Evolutionary conservation across 2,329 filamentous ascomycete genomes (phyloP).

Genomic region (Ophiostoma pallidulum): DNA sequence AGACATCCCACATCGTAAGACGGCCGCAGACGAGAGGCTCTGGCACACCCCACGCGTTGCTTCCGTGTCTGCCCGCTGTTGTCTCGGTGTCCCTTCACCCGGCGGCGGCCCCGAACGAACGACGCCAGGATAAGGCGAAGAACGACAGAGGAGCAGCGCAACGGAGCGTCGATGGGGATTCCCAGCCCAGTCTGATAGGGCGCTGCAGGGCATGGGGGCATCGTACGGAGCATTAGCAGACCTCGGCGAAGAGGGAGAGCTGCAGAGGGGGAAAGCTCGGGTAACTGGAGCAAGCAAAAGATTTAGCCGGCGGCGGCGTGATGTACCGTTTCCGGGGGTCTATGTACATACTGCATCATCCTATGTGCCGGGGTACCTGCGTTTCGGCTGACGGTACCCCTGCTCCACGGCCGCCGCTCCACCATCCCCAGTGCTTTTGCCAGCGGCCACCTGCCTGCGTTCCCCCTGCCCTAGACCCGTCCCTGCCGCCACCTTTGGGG

Average conservation of each 20-base stretch:
- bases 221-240: too few species aligned
- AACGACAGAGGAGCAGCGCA: too few species aligned
- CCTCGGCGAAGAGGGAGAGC: constrained; percentile 16
- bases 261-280: constrained; percentile 12
- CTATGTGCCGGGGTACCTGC: neutral
- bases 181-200: too few species aligned
- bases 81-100: constrained; percentile 10
- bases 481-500: neutral
- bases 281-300: constrained; percentile 14
- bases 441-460: too few species aligned
- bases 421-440: too few species aligned
- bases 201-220: too few species aligned
- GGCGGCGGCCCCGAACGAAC: neutral
- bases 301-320: constrained; percentile 11
- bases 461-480: neutral
- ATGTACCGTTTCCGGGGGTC: neutral
- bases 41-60: constrained; percentile 2
- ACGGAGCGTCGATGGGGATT: too few species aligned
- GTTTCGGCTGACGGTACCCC: neutral
- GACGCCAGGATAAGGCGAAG: too few species aligned
- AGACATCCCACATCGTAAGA: too few species aligned
- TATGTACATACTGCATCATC: neutral
- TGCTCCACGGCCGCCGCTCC: too few species aligned
- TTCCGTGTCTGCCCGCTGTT: constrained; percentile 7
- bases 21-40: too few species aligned